Base-by-base conservation (phyloP, 1,284 basidiomycete genomes). In the Pseudozyma tsukubaensis region DNA sequence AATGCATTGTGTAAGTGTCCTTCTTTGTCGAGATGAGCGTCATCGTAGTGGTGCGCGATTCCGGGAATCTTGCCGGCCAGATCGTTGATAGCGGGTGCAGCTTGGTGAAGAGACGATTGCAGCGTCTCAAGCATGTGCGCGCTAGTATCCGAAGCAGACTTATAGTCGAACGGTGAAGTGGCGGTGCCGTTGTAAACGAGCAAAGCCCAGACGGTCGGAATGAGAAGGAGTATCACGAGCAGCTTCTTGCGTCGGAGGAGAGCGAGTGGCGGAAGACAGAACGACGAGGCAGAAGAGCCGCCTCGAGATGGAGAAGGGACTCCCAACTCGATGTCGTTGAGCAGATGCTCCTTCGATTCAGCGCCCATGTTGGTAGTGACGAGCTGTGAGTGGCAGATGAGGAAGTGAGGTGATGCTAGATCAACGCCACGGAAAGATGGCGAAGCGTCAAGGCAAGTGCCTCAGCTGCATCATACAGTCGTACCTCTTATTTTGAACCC, bases 161-260 rank as follows among this genome's bases (percentile, higher is more conserved):
- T 45, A 21, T 45, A 52, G 14, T 50, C 50, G 21, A 72, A 59
- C 3, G 58, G 58, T 1, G 62, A 55, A 0, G 35, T 16, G 1
- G 56, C 36, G 8, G 29, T 51, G 44, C 59, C 67, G 21, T 61
- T 59, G 59, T 75, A 71, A 13, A 68, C 24, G 34, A 72, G 53
- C 35, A 57, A n/a, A 6, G 67, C 16, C 24, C 58, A 71, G 48
- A 67, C 1, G 32, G 56, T 21, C 3, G 72, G 68, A 4, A 60
- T 9, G 29, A 69, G 42, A 21, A 72, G 43, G 21, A 63, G 11
- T 7, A 57, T 2, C 13, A 64, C 56, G 16, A 59, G 13, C 14
- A 53, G 4, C 58, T 75, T 75, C 13, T 66, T 71, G 42, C 72
- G 56, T 29, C 68, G 67, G 12, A 75, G 35, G 9, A 75, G 48